These are phyloP conservation scores for Oleoguttula mirabilis DNA, from an alignment of 495 filamentous ascomycete genomes.

Conservation along the genomic window DNA sequence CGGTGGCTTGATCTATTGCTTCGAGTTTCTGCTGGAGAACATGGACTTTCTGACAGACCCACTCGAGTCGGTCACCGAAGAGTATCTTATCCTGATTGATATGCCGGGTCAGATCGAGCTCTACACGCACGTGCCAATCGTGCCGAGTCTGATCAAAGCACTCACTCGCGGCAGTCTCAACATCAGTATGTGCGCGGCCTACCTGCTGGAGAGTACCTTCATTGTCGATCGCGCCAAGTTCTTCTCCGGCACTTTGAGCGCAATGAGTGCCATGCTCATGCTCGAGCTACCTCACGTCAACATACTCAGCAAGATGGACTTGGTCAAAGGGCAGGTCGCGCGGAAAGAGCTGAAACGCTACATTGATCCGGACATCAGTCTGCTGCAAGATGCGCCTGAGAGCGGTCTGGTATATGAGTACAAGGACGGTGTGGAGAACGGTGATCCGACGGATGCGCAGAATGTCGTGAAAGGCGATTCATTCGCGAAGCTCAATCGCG, in stretches of 20 bases:
- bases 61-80: slow-evolving; percentile 77
- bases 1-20: slow-evolving; percentile 93
- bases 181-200: slow-evolving; percentile 86
- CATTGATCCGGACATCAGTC: slow-evolving; percentile 63
- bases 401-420: slow-evolving; percentile 32
- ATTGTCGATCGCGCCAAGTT: slow-evolving; percentile 91
- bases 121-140: slow-evolving; percentile 89
- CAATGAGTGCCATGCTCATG: slow-evolving; percentile 98
- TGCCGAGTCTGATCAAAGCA: slow-evolving; percentile 74
- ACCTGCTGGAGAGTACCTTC: slow-evolving; percentile 90
- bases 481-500: slow-evolving; percentile 67
- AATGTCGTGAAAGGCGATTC: slow-evolving; percentile 66
- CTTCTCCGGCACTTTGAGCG: slow-evolving; percentile 87
- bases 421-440: slow-evolving; percentile 26
- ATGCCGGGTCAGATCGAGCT: slow-evolving; percentile 99
- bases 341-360: slow-evolving; percentile 79
- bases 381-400: slow-evolving; percentile 53
- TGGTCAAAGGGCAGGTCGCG: slow-evolving; percentile 70
- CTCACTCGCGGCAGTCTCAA: slow-evolving; percentile 73
- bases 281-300: slow-evolving; percentile 92
- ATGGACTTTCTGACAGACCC: slow-evolving; percentile 74
- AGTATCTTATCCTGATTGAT: slow-evolving; percentile 93
- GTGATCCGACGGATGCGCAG: slow-evolving; percentile 46
- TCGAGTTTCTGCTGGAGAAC: slow-evolving; percentile 92
- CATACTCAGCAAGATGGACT: slow-evolving; percentile 92